Conservation (phyloP, 2,329 filamentous ascomycete genomes). For the Leptodontidium sp. region DNA sequence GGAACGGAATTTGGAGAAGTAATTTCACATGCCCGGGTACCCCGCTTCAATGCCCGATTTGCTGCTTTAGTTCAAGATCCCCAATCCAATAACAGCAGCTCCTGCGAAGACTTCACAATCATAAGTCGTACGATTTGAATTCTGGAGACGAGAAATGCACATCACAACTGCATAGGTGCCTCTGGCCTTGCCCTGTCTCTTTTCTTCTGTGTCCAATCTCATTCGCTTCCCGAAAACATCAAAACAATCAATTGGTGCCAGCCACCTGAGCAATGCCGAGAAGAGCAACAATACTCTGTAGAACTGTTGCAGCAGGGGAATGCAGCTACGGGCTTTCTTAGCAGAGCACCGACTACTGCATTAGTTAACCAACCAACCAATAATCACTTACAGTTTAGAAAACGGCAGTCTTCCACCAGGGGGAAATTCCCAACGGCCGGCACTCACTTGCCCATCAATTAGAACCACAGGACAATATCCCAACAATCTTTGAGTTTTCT, state of each 20-base stretch:
- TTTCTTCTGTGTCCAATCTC: too few relatives aligned
- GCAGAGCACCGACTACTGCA: neutral
- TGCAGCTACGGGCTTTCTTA: neutral
- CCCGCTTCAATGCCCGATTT: neutral
- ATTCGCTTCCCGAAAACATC: too few relatives aligned
- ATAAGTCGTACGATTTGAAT: too few relatives aligned
- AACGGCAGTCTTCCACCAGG: neutral
- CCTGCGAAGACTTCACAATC: too few relatives aligned
- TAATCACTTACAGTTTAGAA: neutral
- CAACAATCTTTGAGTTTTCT: neutral
- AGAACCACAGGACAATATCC: neutral
- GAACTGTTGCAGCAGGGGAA: neutral
- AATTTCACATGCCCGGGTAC: neutral
- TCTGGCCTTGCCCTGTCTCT: too few relatives aligned
- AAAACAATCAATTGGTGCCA: neutral
- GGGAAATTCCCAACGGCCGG: neutral
- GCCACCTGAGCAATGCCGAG: neutral
- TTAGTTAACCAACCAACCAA: neutral
- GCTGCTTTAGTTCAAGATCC: neutral
- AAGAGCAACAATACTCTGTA: neutral
- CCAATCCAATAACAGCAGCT: too few relatives aligned
- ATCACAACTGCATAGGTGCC: neutral
- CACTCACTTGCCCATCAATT: neutral
- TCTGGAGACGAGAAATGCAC: neutral
- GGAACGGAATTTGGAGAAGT: neutral